Evolutionary conservation across 768 basidiomycete genomes (phyloP), one percentile per base, ranked within the genome.

Genomic region (Melanogaster broomeanus): DNA sequence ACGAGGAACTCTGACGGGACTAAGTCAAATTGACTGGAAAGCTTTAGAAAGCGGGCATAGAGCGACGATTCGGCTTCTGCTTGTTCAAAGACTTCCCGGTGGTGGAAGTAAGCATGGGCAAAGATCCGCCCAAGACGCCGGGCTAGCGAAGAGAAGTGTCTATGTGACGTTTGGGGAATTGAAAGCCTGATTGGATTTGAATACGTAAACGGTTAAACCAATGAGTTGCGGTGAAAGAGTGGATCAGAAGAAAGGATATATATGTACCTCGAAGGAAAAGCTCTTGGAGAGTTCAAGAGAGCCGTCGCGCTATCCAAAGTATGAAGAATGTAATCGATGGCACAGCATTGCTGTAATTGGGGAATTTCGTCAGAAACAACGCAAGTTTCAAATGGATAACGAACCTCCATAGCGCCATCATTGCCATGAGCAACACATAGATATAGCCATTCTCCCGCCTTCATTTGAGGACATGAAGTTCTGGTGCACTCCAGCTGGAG

Each of bases 371-470:
- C 45, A 69, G 65, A 42, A 62, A 49, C n/a, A 44, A 37, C 34
- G 24, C 11, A 15, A 16, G n/a, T 39, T 39, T 11, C 35, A 55
- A 42, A 56, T 16, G 3, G 25, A 34, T 4, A 31, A 45, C 80
- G 41, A 59, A 90, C 90, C 82, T 93, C 91, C 83, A 90, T 88
- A 44, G 85, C 82, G 10, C 87, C 87, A 51, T 90, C 90, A 61
- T 85, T 90, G 19, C 91, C 93, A 69, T 98, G 94, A 0, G 93
- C 95, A 34, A 95, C 93, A 59, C 96, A 98, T 6, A 98, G 74
- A 70, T 97, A 98, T 25, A 92, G 78, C 96, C 96, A 98, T 75
- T 98, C 93, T 49, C 91, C 92, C n/a, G 95, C 94, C 69, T 95
- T 95, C 96, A 99, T 99, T 72, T 96, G 88, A 1, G 94, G 92